These are phyloP conservation scores for Boletus sp. DNA, from an alignment of 768 basidiomycete genomes.

Conservation along the genomic window DNA sequence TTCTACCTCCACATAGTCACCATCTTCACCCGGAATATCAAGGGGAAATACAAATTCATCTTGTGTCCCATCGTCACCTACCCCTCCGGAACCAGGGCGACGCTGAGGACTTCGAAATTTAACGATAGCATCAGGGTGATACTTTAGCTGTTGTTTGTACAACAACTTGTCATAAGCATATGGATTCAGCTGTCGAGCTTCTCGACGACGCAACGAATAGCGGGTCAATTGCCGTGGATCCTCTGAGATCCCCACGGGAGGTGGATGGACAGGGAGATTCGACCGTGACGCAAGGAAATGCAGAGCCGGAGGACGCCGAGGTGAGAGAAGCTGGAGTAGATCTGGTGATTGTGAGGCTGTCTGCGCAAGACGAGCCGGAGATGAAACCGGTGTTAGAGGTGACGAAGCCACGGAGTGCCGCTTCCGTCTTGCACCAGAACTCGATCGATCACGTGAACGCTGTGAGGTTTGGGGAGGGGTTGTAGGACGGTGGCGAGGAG, in stretches of 20 bases:
- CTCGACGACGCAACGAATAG: slow-evolving; percentile 56
- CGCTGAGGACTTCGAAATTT: slow-evolving; percentile 40
- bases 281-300: not conserved
- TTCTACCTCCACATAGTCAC: slow-evolving; percentile 23
- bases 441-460: not conserved
- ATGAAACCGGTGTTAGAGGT: slow-evolving; percentile 23
- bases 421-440: not conserved
- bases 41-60: slow-evolving; percentile 27
- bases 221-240: slow-evolving; percentile 28
- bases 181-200: slow-evolving; percentile 56
- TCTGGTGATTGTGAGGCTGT: slow-evolving; percentile 20
- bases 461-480: slow-evolving; percentile 20
- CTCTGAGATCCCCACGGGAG: slow-evolving; percentile 11
- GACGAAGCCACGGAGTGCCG: slow-evolving; percentile 4
- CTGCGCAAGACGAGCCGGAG: slow-evolving; percentile 6
- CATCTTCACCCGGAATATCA: slow-evolving; percentile 24
- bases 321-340: slow-evolving; percentile 17
- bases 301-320: slow-evolving; percentile 1
- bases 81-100: slow-evolving; percentile 24
- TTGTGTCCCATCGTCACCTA: slow-evolving; percentile 30
- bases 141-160: slow-evolving; percentile 51
- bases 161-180: slow-evolving; percentile 52
- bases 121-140: slow-evolving; percentile 67
- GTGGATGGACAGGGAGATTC: not conserved
- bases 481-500: slow-evolving; percentile 8